These are phyloP conservation scores for Tagetes erecta DNA, from an alignment of 129 eudicot genomes.

Conservation along the genomic window DNA sequence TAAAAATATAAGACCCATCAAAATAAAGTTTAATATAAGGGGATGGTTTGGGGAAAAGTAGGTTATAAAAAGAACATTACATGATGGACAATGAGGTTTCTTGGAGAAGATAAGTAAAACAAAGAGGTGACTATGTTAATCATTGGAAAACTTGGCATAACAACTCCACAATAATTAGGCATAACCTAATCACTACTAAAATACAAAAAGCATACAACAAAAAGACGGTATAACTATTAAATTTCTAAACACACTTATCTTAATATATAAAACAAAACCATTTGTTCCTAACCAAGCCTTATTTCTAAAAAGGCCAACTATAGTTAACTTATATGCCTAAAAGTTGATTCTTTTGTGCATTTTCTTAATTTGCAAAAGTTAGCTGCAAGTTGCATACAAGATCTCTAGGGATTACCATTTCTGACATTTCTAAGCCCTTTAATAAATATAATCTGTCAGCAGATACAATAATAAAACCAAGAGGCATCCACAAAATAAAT, in stretches of 20 bases:
- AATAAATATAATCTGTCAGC: conserved; percentile 58
- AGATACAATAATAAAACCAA: conserved; percentile 48
- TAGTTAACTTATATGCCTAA: background rate
- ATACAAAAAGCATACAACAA: conserved; percentile 26
- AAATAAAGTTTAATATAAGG: background rate
- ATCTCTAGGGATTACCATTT: conserved; percentile 40
- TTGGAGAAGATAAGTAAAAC: background rate
- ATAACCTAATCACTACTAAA: conserved; percentile 35
- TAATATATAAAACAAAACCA: conserved; percentile 14
- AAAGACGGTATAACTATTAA: conserved; percentile 17
- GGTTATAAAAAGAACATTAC: background rate
- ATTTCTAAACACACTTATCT: conserved; percentile 17
- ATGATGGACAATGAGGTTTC: background rate
- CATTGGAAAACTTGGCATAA: conserved; percentile 24
- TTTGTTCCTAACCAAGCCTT: conserved; percentile 20
- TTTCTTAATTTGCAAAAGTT: conserved; percentile 21
- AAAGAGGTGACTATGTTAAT: conserved; percentile 20
- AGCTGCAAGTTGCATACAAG: conserved; percentile 34
- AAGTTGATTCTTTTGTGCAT: conserved; percentile 4
- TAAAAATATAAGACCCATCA: background rate
- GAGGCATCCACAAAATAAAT: conserved; percentile 38
- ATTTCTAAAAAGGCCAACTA: background rate
- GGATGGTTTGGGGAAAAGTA: background rate
- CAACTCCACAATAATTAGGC: conserved; percentile 33
- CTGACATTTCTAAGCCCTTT: conserved; percentile 37